phyloP scores from a whole-genome alignment of 192 early-diverging fungal genomes.

The Podila epigama region DNA sequence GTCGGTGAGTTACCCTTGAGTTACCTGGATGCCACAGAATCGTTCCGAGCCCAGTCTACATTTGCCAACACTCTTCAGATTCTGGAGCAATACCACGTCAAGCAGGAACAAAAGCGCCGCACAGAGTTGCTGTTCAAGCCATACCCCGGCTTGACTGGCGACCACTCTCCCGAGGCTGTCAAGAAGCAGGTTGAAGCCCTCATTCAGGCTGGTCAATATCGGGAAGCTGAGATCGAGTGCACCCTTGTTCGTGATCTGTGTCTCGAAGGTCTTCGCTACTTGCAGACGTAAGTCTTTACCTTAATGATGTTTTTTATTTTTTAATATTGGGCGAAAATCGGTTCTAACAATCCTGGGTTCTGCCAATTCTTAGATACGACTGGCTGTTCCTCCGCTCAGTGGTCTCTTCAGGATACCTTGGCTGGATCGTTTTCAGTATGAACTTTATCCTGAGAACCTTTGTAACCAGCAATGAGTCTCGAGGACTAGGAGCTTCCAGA shows the following conservation, averaged over 20 bases:
- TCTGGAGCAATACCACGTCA: conserved; percentile 86
- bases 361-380: conserved; percentile 82
- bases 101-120: conserved; percentile 79
- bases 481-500: conserved; percentile 16
- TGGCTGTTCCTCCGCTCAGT: conserved; percentile 91
- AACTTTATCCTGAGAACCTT: conserved; percentile 80
- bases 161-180: conserved; percentile 58
- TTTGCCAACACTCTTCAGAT: conserved; percentile 88
- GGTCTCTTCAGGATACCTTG: conserved; percentile 85
- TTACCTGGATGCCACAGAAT: conserved; percentile 75
- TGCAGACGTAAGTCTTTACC: conserved; percentile 70
- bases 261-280: conserved; percentile 89
- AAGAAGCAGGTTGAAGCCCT: conserved; percentile 64
- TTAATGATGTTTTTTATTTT: neutral
- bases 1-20: conserved; percentile 87
- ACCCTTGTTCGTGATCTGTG: conserved; percentile 66
- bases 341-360: no score
- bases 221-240: conserved; percentile 75
- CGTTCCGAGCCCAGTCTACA: conserved; percentile 78
- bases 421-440: conserved; percentile 89
- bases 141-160: conserved; percentile 69
- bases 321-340: no score
- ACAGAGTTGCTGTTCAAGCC: conserved; percentile 85
- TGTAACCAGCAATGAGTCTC: conserved; percentile 47
- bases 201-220: conserved; percentile 68